Conservation (phyloP, 345 rosid genomes). For the Cardamine occulta region DNA sequence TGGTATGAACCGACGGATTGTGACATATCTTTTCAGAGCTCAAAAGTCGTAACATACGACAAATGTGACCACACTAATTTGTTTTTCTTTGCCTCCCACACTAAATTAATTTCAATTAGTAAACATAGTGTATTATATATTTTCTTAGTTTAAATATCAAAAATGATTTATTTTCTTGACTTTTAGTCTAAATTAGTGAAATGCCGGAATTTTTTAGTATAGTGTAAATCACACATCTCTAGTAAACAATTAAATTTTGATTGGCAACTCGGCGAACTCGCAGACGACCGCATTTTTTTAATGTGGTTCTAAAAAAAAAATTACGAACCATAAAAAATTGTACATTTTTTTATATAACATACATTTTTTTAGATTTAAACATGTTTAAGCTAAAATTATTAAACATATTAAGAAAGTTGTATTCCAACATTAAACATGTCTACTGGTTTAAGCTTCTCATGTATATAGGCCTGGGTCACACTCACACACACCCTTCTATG, state of each 20-base stretch:
- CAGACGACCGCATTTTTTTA: neutral
- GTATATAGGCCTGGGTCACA: neutral
- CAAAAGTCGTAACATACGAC: constrained; percentile 26
- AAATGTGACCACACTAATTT: constrained; percentile 22
- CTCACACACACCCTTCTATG: neutral
- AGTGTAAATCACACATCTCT: neutral
- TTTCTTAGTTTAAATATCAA: neutral
- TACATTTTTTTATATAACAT: too few relatives aligned
- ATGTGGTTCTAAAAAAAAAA: too few relatives aligned
- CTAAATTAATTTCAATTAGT: constrained; percentile 2
- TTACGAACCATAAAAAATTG: too few relatives aligned
- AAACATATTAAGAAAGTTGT: neutral
- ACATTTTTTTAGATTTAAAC: too few relatives aligned
- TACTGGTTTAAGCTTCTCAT: neutral
- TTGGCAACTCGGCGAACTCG: neutral
- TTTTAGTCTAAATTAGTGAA: neutral
- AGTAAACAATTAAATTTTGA: neutral
- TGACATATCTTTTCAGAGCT: constrained; percentile 2
- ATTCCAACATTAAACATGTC: neutral
- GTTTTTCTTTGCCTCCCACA: too few relatives aligned
- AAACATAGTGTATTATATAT: neutral
- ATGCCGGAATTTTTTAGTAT: neutral
- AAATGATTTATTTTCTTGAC: neutral
- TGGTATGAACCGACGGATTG: constrained; percentile 5
- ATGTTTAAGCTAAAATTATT: too few relatives aligned